These are phyloP conservation scores for Nemania sp. DNA, from an alignment of 2,329 filamentous ascomycete genomes.

Conservation along the genomic window DNA sequence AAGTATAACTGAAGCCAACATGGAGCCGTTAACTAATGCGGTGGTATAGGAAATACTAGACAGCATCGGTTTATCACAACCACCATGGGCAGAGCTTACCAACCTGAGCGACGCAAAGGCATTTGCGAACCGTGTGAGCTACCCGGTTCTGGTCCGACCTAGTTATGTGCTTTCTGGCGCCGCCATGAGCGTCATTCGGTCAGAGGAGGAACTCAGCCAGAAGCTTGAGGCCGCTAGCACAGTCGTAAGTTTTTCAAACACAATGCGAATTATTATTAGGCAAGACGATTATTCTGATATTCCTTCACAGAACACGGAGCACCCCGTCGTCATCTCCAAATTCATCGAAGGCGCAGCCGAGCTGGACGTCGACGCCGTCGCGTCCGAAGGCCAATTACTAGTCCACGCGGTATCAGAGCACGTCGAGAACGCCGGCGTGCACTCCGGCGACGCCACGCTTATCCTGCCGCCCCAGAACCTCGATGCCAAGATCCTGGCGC, in stretches of 20 bases:
- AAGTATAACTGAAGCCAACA: no score
- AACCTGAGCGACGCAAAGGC: slow-evolving; percentile 84
- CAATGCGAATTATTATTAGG: not conserved
- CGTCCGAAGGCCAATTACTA: slow-evolving; percentile 80
- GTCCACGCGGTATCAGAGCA: slow-evolving; percentile 94
- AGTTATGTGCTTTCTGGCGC: slow-evolving; percentile 96
- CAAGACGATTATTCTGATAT: not conserved
- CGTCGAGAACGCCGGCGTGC: slow-evolving; percentile 94
- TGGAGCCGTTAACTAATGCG: not conserved
- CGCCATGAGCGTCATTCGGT: slow-evolving; percentile 89
- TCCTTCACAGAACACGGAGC: slow-evolving; percentile 59
- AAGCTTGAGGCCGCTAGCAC: slow-evolving; percentile 87
- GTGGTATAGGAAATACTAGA: slow-evolving; percentile 80
- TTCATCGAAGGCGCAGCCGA: slow-evolving; percentile 97
- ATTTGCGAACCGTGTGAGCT: slow-evolving; percentile 83
- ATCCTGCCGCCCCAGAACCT: slow-evolving; percentile 85
- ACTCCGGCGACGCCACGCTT: slow-evolving; percentile 95
- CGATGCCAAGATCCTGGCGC: slow-evolving; percentile 74
- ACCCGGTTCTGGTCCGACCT: slow-evolving; percentile 92
- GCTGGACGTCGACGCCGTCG: slow-evolving; percentile 95
- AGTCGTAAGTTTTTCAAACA: not conserved
- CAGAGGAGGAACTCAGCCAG: slow-evolving; percentile 87
- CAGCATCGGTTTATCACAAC: slow-evolving; percentile 95
- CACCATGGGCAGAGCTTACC: slow-evolving; percentile 95
- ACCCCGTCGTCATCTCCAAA: slow-evolving; percentile 97